Conservation (phyloP, 345 rosid species). For the Pelargonium nanum region DNA sequence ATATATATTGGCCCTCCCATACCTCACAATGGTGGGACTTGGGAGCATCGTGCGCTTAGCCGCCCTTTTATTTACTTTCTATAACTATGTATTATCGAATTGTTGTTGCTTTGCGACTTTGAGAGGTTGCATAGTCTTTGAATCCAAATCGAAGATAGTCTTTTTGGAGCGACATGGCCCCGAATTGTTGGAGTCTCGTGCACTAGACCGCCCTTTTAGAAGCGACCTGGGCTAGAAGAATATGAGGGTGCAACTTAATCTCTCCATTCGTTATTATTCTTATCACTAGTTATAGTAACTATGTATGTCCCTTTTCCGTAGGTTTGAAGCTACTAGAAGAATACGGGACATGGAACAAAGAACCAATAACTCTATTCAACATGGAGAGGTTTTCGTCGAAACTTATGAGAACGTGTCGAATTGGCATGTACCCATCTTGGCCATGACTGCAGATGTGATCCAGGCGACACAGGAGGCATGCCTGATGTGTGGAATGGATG, state of each 20-base stretch:
- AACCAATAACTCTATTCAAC: constrained; percentile 42
- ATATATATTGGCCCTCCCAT: no score
- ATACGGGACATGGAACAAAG: constrained; percentile 68
- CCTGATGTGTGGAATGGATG: constrained; percentile 88
- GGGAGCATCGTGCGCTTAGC: background rate
- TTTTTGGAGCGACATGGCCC: no score
- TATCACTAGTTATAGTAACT: background rate
- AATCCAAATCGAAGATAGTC: background rate
- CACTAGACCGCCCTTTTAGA: no score
- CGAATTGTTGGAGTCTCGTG: no score
- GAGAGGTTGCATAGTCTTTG: background rate
- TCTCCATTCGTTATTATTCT: background rate
- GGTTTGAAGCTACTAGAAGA: constrained; percentile 83
- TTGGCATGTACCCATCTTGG: constrained; percentile 80
- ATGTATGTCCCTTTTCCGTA: constrained; percentile 11
- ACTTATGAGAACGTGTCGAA: constrained; percentile 6
- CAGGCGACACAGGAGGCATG: constrained; percentile 84
- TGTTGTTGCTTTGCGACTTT: background rate
- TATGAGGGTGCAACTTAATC: background rate
- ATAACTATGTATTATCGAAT: background rate
- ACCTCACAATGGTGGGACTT: background rate
- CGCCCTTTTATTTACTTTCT: background rate
- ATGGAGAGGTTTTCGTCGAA: constrained; percentile 20
- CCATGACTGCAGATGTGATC: constrained; percentile 97
- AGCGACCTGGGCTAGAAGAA: no score